phyloP scores from a whole-genome alignment of 176 grass and related monocot species.

The Avena eriantha region DNA sequence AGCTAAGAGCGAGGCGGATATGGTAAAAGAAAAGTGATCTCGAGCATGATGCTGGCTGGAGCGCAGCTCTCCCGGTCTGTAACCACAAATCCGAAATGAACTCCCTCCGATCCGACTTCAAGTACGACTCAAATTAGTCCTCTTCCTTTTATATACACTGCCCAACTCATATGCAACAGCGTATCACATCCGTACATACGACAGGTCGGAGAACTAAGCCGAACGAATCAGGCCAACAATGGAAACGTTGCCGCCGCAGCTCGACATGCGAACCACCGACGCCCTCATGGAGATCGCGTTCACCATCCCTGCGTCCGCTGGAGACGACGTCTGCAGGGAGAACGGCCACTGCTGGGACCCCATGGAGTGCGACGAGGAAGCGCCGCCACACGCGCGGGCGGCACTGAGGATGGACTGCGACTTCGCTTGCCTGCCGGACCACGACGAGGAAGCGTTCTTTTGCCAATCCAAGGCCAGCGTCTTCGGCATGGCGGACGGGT shows the following conservation, averaged over 20 bases:
- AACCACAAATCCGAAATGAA: background rate
- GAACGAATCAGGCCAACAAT: background rate
- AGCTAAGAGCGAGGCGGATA: no score
- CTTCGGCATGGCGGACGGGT: constrained; percentile 48
- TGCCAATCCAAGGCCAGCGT: constrained; percentile 13
- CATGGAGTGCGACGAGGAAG: background rate
- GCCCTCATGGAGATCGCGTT: background rate
- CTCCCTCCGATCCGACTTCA: background rate
- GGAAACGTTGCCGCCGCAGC: background rate
- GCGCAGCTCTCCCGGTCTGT: no score
- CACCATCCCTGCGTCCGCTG: no score
- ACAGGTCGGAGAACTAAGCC: background rate
- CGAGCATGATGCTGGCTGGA: no score
- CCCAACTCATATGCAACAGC: background rate
- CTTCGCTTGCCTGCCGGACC: constrained; percentile 22
- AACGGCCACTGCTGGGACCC: background rate
- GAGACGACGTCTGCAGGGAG: background rate
- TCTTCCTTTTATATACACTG: background rate
- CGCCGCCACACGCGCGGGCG: background rate
- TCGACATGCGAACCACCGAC: background rate
- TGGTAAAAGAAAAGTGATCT: no score
- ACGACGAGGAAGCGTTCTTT: constrained; percentile 52
- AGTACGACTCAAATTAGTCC: background rate
- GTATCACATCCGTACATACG: background rate
- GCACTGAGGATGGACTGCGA: background rate